These are phyloP conservation scores for Volvariella volvacea DNA, from an alignment of 1,284 basidiomycete genomes.

Conservation along the genomic window DNA sequence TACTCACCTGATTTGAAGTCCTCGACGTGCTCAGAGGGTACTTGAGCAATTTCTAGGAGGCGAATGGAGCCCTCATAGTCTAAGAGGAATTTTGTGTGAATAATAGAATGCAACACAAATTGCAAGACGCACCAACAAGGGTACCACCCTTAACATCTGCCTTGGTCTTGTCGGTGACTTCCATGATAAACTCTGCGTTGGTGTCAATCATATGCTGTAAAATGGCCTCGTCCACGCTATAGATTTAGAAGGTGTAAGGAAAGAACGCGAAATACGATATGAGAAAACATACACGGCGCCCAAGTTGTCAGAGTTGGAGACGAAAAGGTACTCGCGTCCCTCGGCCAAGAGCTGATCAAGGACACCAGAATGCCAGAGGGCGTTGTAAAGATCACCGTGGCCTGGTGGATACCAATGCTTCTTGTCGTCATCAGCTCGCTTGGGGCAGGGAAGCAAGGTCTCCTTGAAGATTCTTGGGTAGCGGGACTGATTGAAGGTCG, in stretches of 20 bases:
- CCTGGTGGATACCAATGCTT: constrained; percentile 98
- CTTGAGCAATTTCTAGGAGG: constrained; percentile 97
- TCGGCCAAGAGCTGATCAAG: constrained; percentile 92
- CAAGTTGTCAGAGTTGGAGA: constrained; percentile 98
- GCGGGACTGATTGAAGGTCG: constrained; percentile 96
- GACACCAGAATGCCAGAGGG: constrained; percentile 90
- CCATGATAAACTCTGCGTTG: constrained; percentile 92
- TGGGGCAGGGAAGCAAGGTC: constrained; percentile 85
- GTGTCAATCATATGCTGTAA: constrained; percentile 89
- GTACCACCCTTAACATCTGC: constrained; percentile 99
- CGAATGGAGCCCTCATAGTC: constrained; percentile 94
- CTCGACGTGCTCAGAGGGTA: constrained; percentile 95
- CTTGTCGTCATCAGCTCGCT: constrained; percentile 87
- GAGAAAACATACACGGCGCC: constrained; percentile 83
- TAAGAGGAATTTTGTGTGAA: constrained; percentile 11
- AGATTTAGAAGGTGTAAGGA: constrained; percentile 8
- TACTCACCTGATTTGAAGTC: constrained; percentile 86
- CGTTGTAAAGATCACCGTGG: constrained; percentile 97
- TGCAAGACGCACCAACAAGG: constrained; percentile 49
- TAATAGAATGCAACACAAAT: neutral
- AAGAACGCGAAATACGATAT: constrained; percentile 8
- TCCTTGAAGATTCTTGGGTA: constrained; percentile 98
- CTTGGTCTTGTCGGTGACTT: constrained; percentile 99
- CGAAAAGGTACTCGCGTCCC: constrained; percentile 99
- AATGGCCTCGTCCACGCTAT: constrained; percentile 75